Evolutionary conservation across 2,329 filamentous ascomycete genomes (phyloP).

Genomic region (Emergomyces africanus): DNA sequence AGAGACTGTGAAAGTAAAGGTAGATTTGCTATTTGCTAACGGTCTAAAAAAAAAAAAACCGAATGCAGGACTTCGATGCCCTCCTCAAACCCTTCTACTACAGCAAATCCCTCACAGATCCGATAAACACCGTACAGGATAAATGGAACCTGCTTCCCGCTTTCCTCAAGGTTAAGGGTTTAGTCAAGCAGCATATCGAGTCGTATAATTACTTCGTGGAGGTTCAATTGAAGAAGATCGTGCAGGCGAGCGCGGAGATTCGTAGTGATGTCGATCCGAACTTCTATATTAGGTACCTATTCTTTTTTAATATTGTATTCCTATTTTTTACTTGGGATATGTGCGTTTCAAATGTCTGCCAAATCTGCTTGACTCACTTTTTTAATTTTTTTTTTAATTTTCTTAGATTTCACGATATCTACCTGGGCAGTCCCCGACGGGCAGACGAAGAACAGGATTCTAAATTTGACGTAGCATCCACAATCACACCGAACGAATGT

Average conservation of each 20-base stretch:
- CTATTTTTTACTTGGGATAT: background rate
- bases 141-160: conserved; percentile 96
- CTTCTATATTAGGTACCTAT: conserved; percentile 65
- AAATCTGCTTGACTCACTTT: background rate
- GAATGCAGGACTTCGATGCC: conserved; percentile 43
- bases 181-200: conserved; percentile 96
- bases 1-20: background rate
- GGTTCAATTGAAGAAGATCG: conserved; percentile 91
- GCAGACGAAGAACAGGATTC: conserved; percentile 55
- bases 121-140: conserved; percentile 60
- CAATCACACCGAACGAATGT: conserved; percentile 87
- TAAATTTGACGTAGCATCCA: conserved; percentile 32
- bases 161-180: conserved; percentile 94
- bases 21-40: background rate
- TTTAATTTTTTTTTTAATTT: conserved; percentile 10
- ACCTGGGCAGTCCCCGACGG: conserved; percentile 69
- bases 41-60: background rate
- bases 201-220: conserved; percentile 99
- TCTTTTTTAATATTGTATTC: too few relatives aligned
- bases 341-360: background rate
- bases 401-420: conserved; percentile 64
- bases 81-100: conserved; percentile 59
- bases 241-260: conserved; percentile 78
- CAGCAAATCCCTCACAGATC: conserved; percentile 53
- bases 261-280: conserved; percentile 84